Percentiles rank a stretch among this genome's conserved stretches.
These are phyloP conservation scores for Ophiostoma piceae DNA, from an alignment of 2,329 filamentous ascomycete species.

Conservation along the genomic window DNA sequence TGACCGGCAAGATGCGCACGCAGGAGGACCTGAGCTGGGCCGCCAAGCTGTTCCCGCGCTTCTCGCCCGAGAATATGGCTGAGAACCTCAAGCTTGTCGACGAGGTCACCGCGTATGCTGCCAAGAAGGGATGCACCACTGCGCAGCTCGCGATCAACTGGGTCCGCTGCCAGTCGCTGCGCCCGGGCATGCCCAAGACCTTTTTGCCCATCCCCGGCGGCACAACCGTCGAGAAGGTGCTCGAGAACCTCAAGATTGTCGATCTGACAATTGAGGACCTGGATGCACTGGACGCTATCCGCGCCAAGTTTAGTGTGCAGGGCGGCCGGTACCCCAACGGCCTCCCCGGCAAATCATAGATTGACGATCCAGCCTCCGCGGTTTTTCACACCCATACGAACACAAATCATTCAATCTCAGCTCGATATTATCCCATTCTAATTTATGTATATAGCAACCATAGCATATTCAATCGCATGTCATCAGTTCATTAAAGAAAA, in stretches of 20 bases:
- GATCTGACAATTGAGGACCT: slow-evolving; percentile 37
- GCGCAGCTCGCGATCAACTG: slow-evolving; percentile 53
- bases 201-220: slow-evolving; percentile 45
- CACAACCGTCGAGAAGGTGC: slow-evolving; percentile 39
- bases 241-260: slow-evolving; percentile 43
- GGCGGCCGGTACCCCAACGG: background rate
- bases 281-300: slow-evolving; percentile 34
- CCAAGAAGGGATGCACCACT: slow-evolving; percentile 45
- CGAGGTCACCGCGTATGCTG: slow-evolving; percentile 42
- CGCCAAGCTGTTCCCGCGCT: slow-evolving; percentile 38
- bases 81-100: slow-evolving; percentile 48
- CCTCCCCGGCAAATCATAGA: background rate
- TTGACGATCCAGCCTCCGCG: background rate
- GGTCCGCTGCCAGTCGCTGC: slow-evolving; percentile 43
- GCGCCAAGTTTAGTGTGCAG: background rate
- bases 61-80: slow-evolving; percentile 46
- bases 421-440: background rate
- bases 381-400: background rate
- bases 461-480: background rate
- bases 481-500: no score
- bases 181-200: slow-evolving; percentile 38
- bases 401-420: background rate
- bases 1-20: slow-evolving; percentile 16
- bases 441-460: background rate
- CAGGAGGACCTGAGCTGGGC: slow-evolving; percentile 15